phyloP scores from a whole-genome alignment of 2,329 filamentous ascomycete genomes.

The Fusarium circinatum region DNA sequence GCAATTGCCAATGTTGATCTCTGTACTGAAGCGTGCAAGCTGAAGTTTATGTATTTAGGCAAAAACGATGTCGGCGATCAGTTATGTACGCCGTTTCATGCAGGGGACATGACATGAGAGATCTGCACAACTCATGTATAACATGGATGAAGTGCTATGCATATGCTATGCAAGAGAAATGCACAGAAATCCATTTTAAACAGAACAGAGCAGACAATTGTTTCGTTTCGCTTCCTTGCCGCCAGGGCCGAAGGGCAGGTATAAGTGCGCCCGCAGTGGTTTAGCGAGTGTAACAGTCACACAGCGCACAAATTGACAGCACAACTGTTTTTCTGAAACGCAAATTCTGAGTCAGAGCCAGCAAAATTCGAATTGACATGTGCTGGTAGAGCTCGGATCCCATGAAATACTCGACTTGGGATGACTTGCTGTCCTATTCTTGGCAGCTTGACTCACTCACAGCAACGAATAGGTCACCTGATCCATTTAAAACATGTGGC shows the following conservation, averaged over 20 bases:
- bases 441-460: constrained; percentile 18
- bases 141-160: constrained; percentile 1
- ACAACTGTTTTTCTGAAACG: not conserved
- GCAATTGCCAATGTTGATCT: not conserved
- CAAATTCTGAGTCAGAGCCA: not conserved
- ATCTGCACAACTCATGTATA: constrained; percentile 3
- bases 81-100: constrained; percentile 7
- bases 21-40: not conserved
- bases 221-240: not conserved
- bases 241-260: not conserved
- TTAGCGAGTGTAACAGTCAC: constrained; percentile 22
- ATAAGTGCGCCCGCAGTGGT: constrained; percentile 7
- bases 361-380: not conserved
- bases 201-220: not conserved
- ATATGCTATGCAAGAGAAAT: constrained; percentile 7
- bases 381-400: not conserved
- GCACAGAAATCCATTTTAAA: not conserved
- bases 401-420: not conserved
- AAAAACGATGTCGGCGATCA: constrained; percentile 8
- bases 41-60: constrained; percentile 19
- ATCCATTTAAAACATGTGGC: constrained; percentile 15
- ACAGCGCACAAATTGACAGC: constrained; percentile 13
- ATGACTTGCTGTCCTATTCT: constrained; percentile 8
- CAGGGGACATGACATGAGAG: constrained; percentile 2
- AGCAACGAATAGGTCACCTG: constrained; percentile 2